Conservation (phyloP, 768 basidiomycete species). For the Neoboletus subvelutipes region DNA sequence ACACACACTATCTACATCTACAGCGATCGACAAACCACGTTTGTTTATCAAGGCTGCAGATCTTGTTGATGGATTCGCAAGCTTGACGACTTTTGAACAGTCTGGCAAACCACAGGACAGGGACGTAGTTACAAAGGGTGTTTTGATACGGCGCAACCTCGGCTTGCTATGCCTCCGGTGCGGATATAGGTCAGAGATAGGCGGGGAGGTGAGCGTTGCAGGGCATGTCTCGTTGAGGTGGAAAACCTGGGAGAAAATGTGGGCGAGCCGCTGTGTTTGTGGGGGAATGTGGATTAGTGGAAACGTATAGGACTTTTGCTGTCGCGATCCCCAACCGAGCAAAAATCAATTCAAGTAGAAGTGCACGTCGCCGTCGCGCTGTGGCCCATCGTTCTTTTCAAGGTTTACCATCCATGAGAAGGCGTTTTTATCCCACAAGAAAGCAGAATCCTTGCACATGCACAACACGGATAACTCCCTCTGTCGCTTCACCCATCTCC, state of each 20-base stretch:
- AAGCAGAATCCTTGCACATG: neutral
- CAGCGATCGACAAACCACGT: constrained; percentile 59
- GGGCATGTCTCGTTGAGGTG: constrained; percentile 44
- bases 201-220: constrained; percentile 29
- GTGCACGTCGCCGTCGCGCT: neutral
- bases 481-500: neutral
- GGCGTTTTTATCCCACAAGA: neutral
- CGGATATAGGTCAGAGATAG: constrained; percentile 53
- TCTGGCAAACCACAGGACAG: constrained; percentile 39
- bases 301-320: constrained; percentile 10
- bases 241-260: constrained; percentile 66
- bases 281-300: constrained; percentile 58
- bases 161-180: constrained; percentile 60
- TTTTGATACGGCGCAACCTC: constrained; percentile 40
- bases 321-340: neutral
- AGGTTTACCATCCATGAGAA: neutral
- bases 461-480: neutral
- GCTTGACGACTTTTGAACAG: constrained; percentile 38
- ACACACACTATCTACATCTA: constrained; percentile 45
- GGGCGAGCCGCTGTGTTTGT: constrained; percentile 64
- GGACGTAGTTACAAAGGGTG: constrained; percentile 67
- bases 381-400: neutral
- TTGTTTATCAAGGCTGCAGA: constrained; percentile 73
- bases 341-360: neutral
- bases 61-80: constrained; percentile 61